Base-by-base conservation (phyloP, 192 early-diverging fungal species). In the Dissophora ornata region DNA sequence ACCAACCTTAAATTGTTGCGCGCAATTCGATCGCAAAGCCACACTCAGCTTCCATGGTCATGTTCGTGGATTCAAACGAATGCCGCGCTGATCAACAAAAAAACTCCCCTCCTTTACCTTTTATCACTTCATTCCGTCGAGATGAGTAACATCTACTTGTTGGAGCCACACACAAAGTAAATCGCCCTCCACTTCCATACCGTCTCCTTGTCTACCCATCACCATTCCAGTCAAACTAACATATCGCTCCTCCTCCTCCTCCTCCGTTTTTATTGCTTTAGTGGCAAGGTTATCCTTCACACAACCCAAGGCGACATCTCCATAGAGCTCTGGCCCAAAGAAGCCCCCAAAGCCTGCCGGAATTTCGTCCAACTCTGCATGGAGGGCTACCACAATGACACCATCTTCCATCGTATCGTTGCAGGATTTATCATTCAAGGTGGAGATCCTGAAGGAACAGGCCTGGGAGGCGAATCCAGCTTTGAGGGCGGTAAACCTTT, bases 321-420 rank as follows among this genome's bases (percentile, higher is more conserved):
- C 29, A 88, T 98, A 19, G 95, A 97, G 74, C 87, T 97, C 30
- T 98, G 95, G 94, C 83, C 93, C n/a, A 97, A 97, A 61, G 96
- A 98, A 74, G 69, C 92, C 0, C 97, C 97, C 0, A 92, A 92
- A 58, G 90, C 97, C 11, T 90, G 91, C 62, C 86, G 96, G n/a
- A 98, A 98, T 80, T 98, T 98, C 86, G 81, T 98, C 13, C 96
- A 98, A 67, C 84, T 98, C 12, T 93, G 91, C 56, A 60, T 95
- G 57, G 95, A 98, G 69, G 91, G 95, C 6, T 95, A 96, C 64
- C 97, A 96, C 68, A 87, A 97, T 67, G 77, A 83, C 33, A 94
- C 94, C 7, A 90, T 94, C 16, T 97, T 98, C 57, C 97, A 98
- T 78, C 89, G 97, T 6, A 79, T 95, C 11, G 89, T 97, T 24